Base-by-base conservation (phyloP, 345 rosid genomes). In the Hypericum perforatum region DNA sequence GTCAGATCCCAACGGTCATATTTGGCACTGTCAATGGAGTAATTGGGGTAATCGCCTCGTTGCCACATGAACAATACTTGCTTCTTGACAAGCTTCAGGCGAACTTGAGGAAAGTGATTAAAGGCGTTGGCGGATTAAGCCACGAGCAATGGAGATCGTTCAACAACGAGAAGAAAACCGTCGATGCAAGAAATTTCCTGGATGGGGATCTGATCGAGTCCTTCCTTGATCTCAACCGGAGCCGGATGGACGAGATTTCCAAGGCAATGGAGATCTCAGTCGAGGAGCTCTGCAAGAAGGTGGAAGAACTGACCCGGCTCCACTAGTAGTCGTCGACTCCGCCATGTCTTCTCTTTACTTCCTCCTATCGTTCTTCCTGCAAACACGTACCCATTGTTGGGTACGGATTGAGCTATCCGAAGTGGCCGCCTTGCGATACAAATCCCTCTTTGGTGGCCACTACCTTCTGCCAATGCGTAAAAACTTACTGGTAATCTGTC, bases 71-170 rank as follows among this genome's bases (percentile, higher is more conserved):
- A 7, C 91, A 83, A 56, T 88, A 83, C 22, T 15, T 68, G 8
- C 88, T 88, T 65, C 50, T 88, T 45, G 96, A 88, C 75, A 85
- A 85, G 68, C 81, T 92, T 29, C 91, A 88, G 63, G 63, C 84
- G 6, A 78, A 78, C 69, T 58, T 92, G 67, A 82, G 85, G 62
- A 85, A 77, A 74, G 89, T 85, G 67, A 88, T 88, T 13, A 85
- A 88, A 62, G 98, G 98, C 7, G 91, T 92, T 0, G 97, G 98
- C n/a, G 95, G 95, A 16, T 67, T 88, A 59, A 85, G 78, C 74
- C 95, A 92, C 7, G 95, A 92, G 65, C 94, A 92, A 37, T 92
- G 97, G 95, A 76, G 98, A 56, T 92, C 87, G 14, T 92, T 88
- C 72, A 81, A 75, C 73, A 85, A 80, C 7, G 94, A 92, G 68